Conservation (phyloP, 768 basidiomycete species). For the Mycena indigotica region DNA sequence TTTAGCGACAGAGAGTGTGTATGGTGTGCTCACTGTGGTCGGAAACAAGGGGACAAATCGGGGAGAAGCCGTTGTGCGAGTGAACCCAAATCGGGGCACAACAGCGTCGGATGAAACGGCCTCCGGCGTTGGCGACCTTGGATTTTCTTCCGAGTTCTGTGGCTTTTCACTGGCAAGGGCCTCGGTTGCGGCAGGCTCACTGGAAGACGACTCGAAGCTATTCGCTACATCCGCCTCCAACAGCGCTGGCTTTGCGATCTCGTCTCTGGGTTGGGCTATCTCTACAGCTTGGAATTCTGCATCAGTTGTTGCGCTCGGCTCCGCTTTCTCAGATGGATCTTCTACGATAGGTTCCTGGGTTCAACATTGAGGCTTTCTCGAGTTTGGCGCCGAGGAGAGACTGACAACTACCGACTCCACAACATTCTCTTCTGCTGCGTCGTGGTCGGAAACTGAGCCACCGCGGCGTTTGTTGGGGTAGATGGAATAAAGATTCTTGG, state of each 20-base stretch:
- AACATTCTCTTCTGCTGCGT: slow-evolving; percentile 9
- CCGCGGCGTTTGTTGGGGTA: slow-evolving; percentile 45
- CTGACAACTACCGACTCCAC: background rate
- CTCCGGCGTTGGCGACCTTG: background rate
- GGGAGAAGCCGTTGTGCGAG: slow-evolving; percentile 6
- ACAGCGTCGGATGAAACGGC: background rate
- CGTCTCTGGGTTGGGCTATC: too few species aligned
- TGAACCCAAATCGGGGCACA: slow-evolving; percentile 11
- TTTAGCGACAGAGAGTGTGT: slow-evolving; percentile 1
- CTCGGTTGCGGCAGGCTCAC: background rate
- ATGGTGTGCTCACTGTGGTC: slow-evolving; percentile 11
- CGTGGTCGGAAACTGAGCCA: slow-evolving; percentile 33
- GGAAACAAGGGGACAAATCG: slow-evolving; percentile 11
- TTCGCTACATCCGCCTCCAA: background rate
- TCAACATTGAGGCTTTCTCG: background rate
- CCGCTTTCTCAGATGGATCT: background rate
- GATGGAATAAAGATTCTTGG: slow-evolving; percentile 53
- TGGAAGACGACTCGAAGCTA: too few species aligned
- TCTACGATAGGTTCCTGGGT: background rate
- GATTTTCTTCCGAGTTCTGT: background rate
- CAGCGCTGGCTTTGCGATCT: background rate
- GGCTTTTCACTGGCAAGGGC: background rate
- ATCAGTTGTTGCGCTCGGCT: background rate
- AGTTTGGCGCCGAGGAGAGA: background rate
- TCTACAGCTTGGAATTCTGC: too few species aligned